A percentile compares a stretch with the other conserved stretches of the same genome.
Evolutionary conservation across 129 eudicot species (phyloP).

Genomic region (Arctium minus): DNA sequence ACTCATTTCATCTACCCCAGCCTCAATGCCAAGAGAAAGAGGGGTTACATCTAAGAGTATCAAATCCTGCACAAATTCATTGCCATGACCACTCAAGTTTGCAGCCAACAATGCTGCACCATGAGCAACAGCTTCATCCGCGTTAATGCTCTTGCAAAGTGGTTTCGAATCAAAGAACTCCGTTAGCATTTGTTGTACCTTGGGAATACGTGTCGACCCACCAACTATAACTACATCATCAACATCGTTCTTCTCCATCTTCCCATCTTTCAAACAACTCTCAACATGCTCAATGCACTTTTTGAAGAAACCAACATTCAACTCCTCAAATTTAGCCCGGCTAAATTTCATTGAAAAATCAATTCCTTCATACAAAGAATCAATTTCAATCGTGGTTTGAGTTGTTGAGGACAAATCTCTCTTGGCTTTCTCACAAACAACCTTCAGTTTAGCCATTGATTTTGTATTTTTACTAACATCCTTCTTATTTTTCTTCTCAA

Average conservation of each 20-base stretch:
- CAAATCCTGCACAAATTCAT: not conserved
- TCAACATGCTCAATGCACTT: slow-evolving; percentile 2
- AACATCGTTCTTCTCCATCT: not conserved
- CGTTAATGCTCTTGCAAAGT: not conserved
- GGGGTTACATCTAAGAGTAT: not conserved
- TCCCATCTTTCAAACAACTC: not conserved
- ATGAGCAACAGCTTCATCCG: not conserved
- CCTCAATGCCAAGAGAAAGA: slow-evolving; percentile 25
- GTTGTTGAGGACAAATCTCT: not conserved
- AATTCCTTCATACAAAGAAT: not conserved
- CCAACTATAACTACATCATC: not conserved
- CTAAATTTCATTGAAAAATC: not conserved
- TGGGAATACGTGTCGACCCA: not conserved
- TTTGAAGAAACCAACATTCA: not conserved
- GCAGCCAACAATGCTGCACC: not conserved
- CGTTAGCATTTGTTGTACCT: not conserved
- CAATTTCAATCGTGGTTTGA: not conserved
- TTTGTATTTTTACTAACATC: not conserved
- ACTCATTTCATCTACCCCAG: not conserved
- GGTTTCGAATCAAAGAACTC: not conserved
- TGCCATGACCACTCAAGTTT: not conserved
- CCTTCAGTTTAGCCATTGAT: not conserved
- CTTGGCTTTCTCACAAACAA: slow-evolving; percentile 4
- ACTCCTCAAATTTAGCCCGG: not conserved
- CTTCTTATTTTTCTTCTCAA: not conserved